These are phyloP conservation scores for Paecilomyces niveus DNA, from an alignment of 2,329 filamentous ascomycete species.

Conservation along the genomic window DNA sequence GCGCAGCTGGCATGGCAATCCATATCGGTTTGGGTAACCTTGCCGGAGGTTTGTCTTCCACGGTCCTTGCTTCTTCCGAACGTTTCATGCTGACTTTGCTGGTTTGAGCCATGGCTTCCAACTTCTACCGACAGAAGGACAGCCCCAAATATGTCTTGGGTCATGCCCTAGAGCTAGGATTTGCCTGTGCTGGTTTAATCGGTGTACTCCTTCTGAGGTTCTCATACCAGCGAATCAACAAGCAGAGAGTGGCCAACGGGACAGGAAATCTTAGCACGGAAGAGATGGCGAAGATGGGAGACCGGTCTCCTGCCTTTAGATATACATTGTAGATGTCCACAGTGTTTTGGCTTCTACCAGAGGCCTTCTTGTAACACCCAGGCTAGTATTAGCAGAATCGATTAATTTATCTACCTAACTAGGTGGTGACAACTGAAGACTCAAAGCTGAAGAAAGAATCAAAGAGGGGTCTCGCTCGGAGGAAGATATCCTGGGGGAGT, in stretches of 20 bases:
- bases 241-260: slow-evolving; percentile 45
- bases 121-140: slow-evolving; percentile 57
- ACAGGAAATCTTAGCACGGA: slow-evolving; percentile 39
- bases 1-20: slow-evolving; percentile 57
- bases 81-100: not conserved
- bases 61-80: not conserved
- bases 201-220: slow-evolving; percentile 39
- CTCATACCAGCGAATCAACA: slow-evolving; percentile 54
- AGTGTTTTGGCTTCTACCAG: not conserved
- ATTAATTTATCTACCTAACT: too few relatives aligned
- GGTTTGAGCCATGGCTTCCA: slow-evolving; percentile 56
- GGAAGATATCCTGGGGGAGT: too few relatives aligned
- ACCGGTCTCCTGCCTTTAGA: slow-evolving; percentile 56
- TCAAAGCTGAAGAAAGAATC: too few relatives aligned
- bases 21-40: slow-evolving; percentile 56
- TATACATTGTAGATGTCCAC: slow-evolving; percentile 45
- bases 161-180: slow-evolving; percentile 46
- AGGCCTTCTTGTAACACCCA: too few relatives aligned
- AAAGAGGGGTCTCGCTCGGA: too few relatives aligned
- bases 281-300: slow-evolving; percentile 53
- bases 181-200: slow-evolving; percentile 41
- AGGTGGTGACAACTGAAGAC: too few relatives aligned
- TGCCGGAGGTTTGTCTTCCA: slow-evolving; percentile 22
- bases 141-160: slow-evolving; percentile 45
- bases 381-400: too few relatives aligned